Base-by-base conservation (phyloP, 108 stramenopile species). In the Pseudonitzschia delicatissima region DNA sequence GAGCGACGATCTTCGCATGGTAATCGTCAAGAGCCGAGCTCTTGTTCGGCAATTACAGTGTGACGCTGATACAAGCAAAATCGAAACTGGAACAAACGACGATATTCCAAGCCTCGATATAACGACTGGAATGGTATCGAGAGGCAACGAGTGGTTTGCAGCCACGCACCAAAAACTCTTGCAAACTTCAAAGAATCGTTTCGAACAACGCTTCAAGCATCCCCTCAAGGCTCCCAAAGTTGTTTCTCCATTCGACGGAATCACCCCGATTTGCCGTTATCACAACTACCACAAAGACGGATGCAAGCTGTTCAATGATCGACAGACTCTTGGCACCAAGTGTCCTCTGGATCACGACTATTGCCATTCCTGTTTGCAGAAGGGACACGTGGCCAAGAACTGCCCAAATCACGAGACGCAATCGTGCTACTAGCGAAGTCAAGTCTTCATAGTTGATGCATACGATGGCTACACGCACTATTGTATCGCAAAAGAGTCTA, bases 221-320 rank as follows among this genome's bases (percentile, higher is more conserved):
- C 88, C 92, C 6, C 55, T 77, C 36, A 71, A 85, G 66, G 92
- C 87, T 6, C 87, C 92, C 2, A 23, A 85, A 37, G 82, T 66
- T 15, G 47, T 85, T 26, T 86, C 84, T 7, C 88, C 88, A 3
- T 53, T 63, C 29, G 87, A 82, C 47, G 55, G 69, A 13, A 50
- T n/a, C n/a, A 82, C 57, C 29, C 82, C 88, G 27, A 90, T 93
- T 39, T 93, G 92, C 65, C 80, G 92, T 13, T 93, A 84, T 57
- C 84, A 93, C 78, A 93, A 93, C 61, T 93, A 93, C 66, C 78
- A 87, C 73, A 61, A 64, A 26, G 76, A 85, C 23, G 91, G 88
- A 62, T 75, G 72, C 65, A 31, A 64, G 21, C 76, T 31, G 32
- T 28, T 31, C 48, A 49, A 49, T 17, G n/a, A 20, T 17, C n/a